These are phyloP conservation scores for Physcomitrellopsis africana DNA, from an alignment of 225 moss, liverwort and hornwort genomes.

Conservation along the genomic window DNA sequence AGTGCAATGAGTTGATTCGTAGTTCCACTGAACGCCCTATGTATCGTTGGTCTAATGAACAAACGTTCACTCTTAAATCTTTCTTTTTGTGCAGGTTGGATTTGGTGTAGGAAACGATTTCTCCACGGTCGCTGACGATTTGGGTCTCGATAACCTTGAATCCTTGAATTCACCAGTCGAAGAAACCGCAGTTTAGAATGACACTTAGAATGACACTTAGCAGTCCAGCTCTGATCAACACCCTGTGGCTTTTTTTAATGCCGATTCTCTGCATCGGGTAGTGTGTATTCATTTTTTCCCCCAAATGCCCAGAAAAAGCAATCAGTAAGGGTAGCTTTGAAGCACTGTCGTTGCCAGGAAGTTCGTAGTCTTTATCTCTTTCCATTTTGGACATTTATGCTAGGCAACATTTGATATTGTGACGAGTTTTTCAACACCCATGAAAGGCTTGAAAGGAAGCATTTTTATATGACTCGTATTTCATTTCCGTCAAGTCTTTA, in stretches of 20 bases:
- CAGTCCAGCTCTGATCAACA: constrained; percentile 10
- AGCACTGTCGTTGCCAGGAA: neutral
- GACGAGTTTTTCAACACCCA: too few relatives aligned
- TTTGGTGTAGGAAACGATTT: constrained; percentile 64
- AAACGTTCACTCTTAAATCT: constrained; percentile 21
- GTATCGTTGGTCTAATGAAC: neutral
- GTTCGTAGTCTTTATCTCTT: constrained; percentile 15
- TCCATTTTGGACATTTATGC: neutral
- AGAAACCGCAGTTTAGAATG: constrained; percentile 57
- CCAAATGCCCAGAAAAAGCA: constrained; percentile 1
- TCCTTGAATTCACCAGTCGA: constrained; percentile 47
- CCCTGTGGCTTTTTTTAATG: constrained; percentile 5
- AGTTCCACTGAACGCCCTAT: neutral
- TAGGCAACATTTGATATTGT: too few relatives aligned
- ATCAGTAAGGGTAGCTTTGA: neutral
- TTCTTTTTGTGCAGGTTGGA: constrained; percentile 50
- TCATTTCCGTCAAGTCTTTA: too few relatives aligned
- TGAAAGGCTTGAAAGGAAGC: too few relatives aligned
- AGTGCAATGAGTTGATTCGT: neutral
- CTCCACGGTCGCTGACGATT: constrained; percentile 59
- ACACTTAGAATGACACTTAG: constrained; percentile 10
- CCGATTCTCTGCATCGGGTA: constrained; percentile 3
- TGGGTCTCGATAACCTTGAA: constrained; percentile 83
- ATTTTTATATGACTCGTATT: too few relatives aligned
- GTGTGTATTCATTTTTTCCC: constrained; percentile 18